A percentile compares a stretch with the other conserved stretches of the same genome.
Conservation (phyloP, 176 grass and related monocot genomes). For the Eremochloa ophiuroides region DNA sequence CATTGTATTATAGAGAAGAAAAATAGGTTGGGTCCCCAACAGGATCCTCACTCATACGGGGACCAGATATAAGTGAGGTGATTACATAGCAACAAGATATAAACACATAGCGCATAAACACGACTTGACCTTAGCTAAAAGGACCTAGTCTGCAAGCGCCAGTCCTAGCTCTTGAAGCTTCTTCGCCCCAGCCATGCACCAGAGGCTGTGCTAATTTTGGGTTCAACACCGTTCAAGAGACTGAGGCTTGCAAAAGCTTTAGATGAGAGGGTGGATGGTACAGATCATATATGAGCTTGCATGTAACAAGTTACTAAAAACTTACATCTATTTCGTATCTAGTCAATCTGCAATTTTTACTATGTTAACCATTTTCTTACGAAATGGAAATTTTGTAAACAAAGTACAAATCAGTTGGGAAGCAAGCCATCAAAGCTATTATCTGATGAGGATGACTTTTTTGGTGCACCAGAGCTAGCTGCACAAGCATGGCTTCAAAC, state of each 20-base stretch:
- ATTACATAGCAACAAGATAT: no score
- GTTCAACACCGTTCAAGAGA: not conserved
- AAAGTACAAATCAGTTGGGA: not conserved
- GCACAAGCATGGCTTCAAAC: not conserved
- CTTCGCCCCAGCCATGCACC: no score
- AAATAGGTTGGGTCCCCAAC: no score
- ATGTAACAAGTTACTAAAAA: slow-evolving; percentile 9
- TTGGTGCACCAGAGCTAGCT: not conserved
- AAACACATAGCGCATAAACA: no score
- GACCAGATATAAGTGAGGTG: no score
- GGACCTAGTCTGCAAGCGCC: no score
- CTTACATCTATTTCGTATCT: not conserved
- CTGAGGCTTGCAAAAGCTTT: not conserved
- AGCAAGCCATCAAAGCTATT: not conserved
- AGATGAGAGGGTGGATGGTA: not conserved
- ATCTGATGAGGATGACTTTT: not conserved
- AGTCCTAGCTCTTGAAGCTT: no score
- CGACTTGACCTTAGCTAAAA: no score
- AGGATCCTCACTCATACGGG: no score
- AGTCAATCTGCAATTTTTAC: not conserved
- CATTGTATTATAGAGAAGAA: no score
- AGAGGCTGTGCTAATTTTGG: no score
- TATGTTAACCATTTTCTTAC: not conserved
- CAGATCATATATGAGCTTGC: not conserved
- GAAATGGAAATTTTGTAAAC: not conserved